Evolutionary conservation across 306 rosid genomes (phyloP), one percentile per base, ranked within the genome.

Genomic region (Argentina anserina): DNA sequence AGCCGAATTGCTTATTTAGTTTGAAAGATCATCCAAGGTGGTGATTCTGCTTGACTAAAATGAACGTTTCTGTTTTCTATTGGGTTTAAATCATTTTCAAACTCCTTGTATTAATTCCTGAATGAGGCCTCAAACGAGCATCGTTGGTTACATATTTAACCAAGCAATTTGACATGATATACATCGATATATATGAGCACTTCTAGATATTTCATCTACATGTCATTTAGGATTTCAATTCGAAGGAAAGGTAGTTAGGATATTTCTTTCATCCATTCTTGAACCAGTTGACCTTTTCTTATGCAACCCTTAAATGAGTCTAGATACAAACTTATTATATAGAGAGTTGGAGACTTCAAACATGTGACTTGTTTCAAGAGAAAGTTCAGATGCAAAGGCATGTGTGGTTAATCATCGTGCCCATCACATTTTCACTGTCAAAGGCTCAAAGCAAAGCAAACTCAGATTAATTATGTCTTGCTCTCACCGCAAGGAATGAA

Each of bases 391-490:
- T 56, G 72, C 67, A 41, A 74, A 81, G 74, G 23, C 39, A 26
- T 33, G 65, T 63, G 70, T 55, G 29, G 15, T 25, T 25, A 55
- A 70, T 53, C 67, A 74, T 43, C 65, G 72, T 70, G 78, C 69
- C 67, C 70, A 64, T 76, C 78, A 72, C 68, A 58, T 2, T 73
- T 73, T 75, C 78, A 64, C 76, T 76, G 73, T 71, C 67, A 65
- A 88, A 53, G 65, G 83, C 67, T 78, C 67, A 55, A 84, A 73
- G 84, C 50, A 72, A 83, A 86, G 87, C 83, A 78, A 88, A 71
- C 65, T 42, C 64, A 70, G 58, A 60, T 53, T 78, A 60, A 65
- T 20, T 64, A 72, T 70, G 28, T 58, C 79, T 83, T 82, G 80
- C 84, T 74, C 70, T 69, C 36, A 77, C 59, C 55, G 78, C 76